Conservation (phyloP, 371 early-diverging fungal genomes). For the Mortierella sp. region DNA sequence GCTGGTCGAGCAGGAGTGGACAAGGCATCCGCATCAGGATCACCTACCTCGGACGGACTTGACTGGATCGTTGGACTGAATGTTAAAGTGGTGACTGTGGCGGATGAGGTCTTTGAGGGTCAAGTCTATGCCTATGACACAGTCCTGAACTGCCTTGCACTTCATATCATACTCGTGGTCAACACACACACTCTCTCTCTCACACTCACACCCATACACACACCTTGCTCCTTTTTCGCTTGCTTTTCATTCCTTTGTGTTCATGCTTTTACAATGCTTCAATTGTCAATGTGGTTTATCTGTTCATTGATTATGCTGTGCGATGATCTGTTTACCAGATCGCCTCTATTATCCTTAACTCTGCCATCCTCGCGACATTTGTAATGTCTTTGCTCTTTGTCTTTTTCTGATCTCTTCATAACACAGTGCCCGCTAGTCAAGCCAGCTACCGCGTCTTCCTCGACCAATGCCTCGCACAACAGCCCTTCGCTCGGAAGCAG, state of each 20-base stretch:
- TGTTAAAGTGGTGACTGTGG: slow-evolving; percentile 65
- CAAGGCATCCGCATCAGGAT: slow-evolving; percentile 1
- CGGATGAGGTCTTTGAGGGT: slow-evolving; percentile 69
- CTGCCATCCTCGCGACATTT: slow-evolving; percentile 11
- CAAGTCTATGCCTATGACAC: slow-evolving; percentile 71
- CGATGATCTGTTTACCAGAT: neutral
- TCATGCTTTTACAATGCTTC: too few species aligned
- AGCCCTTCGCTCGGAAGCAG: slow-evolving; percentile 41
- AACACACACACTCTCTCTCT: neutral
- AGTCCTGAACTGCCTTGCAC: slow-evolving; percentile 70
- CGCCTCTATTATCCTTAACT: slow-evolving; percentile 50
- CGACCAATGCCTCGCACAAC: slow-evolving; percentile 31
- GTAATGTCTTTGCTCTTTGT: slow-evolving; percentile 9
- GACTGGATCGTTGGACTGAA: slow-evolving; percentile 60
- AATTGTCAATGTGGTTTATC: too few species aligned
- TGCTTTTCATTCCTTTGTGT: slow-evolving; percentile 3
- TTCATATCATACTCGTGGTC: slow-evolving; percentile 65
- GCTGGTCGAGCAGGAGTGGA: neutral
- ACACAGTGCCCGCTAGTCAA: slow-evolving; percentile 45
- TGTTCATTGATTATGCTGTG: neutral
- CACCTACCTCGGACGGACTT: slow-evolving; percentile 16
- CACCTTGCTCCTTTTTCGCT: neutral
- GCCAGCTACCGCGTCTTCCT: slow-evolving; percentile 17
- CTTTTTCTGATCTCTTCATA: slow-evolving; percentile 8
- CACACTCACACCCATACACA: too few species aligned